These are phyloP conservation scores for Cardamine chenopodiifolia DNA, from an alignment of 345 rosid species.

Conservation along the genomic window DNA sequence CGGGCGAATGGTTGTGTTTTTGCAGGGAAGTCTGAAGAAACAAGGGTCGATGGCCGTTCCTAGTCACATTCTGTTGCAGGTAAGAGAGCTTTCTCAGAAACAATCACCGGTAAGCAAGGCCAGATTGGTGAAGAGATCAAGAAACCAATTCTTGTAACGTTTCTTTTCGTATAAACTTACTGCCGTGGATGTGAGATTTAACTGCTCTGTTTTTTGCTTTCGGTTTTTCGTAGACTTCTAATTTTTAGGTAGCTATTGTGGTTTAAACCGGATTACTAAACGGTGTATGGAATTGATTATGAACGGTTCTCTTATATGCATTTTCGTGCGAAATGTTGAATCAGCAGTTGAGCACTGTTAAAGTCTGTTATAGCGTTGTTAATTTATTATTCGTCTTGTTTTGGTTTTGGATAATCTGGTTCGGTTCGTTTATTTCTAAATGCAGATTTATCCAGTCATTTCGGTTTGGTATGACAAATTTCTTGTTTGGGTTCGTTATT, in stretches of 20 bases:
- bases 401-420: no score
- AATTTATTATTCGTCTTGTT: no score
- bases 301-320: background rate
- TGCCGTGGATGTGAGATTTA: conserved; percentile 3
- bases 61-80: conserved; percentile 58
- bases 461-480: no score
- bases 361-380: no score
- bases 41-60: conserved; percentile 72
- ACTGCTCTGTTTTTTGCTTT: background rate
- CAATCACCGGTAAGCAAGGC: conserved; percentile 57
- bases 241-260: conserved; percentile 19
- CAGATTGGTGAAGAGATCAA: conserved; percentile 43
- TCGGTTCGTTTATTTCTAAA: no score
- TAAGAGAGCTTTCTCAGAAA: conserved; percentile 80
- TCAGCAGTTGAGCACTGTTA: no score
- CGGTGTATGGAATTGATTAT: conserved; percentile 12
- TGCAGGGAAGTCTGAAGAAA: conserved; percentile 66
- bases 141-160: conserved; percentile 60
- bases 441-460: no score
- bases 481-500: no score
- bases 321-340: conserved; percentile 10
- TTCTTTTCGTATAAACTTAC: background rate
- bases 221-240: background rate
- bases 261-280: conserved; percentile 5
- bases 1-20: conserved; percentile 14